Evolutionary conservation across 805 yeast species (phyloP), one percentile per base, ranked within the genome.

Genomic region (Metschnikowia lunata): DNA sequence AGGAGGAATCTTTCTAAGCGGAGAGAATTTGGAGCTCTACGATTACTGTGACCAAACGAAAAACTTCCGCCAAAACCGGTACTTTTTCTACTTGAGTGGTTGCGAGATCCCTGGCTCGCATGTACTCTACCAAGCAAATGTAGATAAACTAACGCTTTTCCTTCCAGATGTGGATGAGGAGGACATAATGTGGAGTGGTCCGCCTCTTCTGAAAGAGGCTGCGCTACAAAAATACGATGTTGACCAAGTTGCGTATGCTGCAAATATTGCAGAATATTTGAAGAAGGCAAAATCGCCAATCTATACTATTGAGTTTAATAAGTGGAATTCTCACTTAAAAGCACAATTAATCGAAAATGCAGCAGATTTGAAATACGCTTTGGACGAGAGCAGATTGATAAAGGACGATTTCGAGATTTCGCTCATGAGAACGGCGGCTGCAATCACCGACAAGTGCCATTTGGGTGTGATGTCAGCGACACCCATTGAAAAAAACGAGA

Each of bases 181-280:
- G 36, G 97, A 88, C 59, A 85, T 91, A 34, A 85, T 93, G 88
- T 91, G 99, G 99, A 83, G 93, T 46, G 99, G 99, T 0, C 59
- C 84, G 64, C 99, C 99, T 6, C 50, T 88, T 41, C 68, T 79
- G 33, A 50, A 74, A 3, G 82, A 83, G 37, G 82, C 83, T 14
- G 97, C 97, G 0, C 42, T 63, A 39, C 60, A 69, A 15, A 74
- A 71, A 48, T 91, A 67, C 54, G 96, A 91, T 57, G 90, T 88
- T 28, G 98, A 93, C 62, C 84, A 79, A 35, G 95, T 90, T 37
- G 62, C 78, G 45, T 86, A 83, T 56, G 76, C 73, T 9, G 56
- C 63, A n/a, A 81, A 78, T 5, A 58, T 89, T 37, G 64, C 64
- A 28, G 40, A 51, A 1, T 64, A 63, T 3, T 54, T 80, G 31